A percentile compares a stretch with the other conserved stretches of the same genome.
Evolutionary conservation across 1,284 basidiomycete species (phyloP).

Genomic region (Gomphus bonarii): DNA sequence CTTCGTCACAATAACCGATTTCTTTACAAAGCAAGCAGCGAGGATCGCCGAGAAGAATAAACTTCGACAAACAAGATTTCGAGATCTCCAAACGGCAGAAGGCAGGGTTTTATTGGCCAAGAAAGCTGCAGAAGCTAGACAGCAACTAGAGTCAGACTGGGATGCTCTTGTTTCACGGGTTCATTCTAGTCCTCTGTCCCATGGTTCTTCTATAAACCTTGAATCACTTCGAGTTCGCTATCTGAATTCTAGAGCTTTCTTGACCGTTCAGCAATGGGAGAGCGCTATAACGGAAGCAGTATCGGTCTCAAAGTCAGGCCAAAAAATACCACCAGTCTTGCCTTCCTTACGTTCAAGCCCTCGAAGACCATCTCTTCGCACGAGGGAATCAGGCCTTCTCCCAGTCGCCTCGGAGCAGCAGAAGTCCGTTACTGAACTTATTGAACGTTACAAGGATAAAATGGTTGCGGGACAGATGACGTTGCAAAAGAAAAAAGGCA

Average conservation of each 20-base stretch:
- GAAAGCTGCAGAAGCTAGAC: slow-evolving; percentile 17
- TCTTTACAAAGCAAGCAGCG: slow-evolving; percentile 32
- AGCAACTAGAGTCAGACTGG: slow-evolving; percentile 49
- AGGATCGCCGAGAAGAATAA: slow-evolving; percentile 22
- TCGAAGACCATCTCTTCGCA: slow-evolving; percentile 14
- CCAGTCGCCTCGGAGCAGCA: slow-evolving; percentile 33
- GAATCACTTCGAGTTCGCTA: slow-evolving; percentile 37
- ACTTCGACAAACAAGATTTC: slow-evolving; percentile 20
- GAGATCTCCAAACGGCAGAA: slow-evolving; percentile 33
- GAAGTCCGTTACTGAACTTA: slow-evolving; percentile 42
- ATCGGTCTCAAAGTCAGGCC: not conserved
- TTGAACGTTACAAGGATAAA: slow-evolving; percentile 29
- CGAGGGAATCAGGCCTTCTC: slow-evolving; percentile 21
- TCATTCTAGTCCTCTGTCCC: slow-evolving; percentile 37
- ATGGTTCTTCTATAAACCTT: slow-evolving; percentile 30
- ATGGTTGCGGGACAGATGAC: not conserved
- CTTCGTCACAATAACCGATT: slow-evolving; percentile 30
- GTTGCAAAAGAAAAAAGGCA: slow-evolving; percentile 2
- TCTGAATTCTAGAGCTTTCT: slow-evolving; percentile 41
- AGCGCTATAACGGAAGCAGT: slow-evolving; percentile 31
- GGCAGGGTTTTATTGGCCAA: slow-evolving; percentile 34
- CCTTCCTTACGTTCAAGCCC: not conserved
- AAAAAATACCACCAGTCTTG: not conserved
- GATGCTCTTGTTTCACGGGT: slow-evolving; percentile 40
- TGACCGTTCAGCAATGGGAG: slow-evolving; percentile 49